Evolutionary conservation across 208 protist species (phyloP).

Genomic region (Trichomonas tenax): DNA sequence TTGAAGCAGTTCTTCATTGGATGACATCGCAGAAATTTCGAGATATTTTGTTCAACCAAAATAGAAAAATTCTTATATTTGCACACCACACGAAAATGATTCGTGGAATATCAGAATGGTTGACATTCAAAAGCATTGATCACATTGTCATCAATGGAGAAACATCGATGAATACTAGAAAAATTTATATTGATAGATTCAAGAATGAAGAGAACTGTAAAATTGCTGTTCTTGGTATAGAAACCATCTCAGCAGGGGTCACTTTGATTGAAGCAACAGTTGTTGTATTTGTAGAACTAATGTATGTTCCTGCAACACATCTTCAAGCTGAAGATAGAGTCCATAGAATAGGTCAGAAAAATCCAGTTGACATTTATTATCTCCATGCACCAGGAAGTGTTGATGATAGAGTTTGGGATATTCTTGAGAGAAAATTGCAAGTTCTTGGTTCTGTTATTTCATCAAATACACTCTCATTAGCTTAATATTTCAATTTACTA

Average conservation of each 20-base stretch:
- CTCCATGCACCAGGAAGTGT: neutral
- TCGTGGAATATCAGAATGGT: neutral
- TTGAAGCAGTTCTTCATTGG: neutral
- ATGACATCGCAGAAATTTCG: neutral
- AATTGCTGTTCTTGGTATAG: conserved; percentile 24
- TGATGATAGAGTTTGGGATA: conserved; percentile 2
- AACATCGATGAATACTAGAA: neutral
- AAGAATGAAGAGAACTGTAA: neutral
- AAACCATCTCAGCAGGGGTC: conserved; percentile 25
- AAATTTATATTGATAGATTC: neutral
- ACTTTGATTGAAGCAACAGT: conserved; percentile 38
- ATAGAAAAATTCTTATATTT: neutral
- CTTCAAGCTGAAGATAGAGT: conserved; percentile 42
- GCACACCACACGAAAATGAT: neutral
- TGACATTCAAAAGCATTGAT: neutral
- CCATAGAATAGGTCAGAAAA: neutral
- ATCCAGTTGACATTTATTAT: neutral
- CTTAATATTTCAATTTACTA: neutral
- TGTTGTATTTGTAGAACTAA: conserved; percentile 47
- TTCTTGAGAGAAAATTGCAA: neutral
- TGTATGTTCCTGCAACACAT: conserved; percentile 42
- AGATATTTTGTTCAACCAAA: neutral
- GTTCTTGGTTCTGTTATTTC: neutral
- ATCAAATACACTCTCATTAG: neutral
- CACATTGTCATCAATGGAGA: neutral